These are phyloP conservation scores for Zopfochytrium polystomum DNA, from an alignment of 371 early-diverging fungal genomes.

Conservation along the genomic window DNA sequence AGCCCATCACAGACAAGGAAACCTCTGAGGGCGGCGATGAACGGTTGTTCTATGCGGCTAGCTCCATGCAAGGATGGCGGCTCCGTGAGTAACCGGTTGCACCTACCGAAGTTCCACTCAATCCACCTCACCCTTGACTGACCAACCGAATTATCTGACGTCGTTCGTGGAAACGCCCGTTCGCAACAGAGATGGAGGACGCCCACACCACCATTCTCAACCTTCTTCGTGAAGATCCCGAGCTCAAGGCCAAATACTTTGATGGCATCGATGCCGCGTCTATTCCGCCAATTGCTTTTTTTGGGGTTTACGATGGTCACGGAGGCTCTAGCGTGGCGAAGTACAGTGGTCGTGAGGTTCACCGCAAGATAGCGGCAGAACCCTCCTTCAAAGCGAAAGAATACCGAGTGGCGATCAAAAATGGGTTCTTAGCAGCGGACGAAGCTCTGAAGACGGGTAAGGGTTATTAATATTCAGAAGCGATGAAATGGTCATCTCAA, in stretches of 20 bases:
- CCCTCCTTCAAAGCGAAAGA: constrained; percentile 62
- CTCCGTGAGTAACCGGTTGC: constrained; percentile 68
- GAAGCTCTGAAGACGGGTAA: constrained; percentile 67
- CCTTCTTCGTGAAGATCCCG: constrained; percentile 47
- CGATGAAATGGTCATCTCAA: too few species aligned
- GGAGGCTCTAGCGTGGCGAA: constrained; percentile 83
- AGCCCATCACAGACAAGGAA: constrained; percentile 85
- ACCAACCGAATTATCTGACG: too few species aligned
- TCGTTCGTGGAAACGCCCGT: constrained; percentile 1
- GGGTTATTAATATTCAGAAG: too few species aligned
- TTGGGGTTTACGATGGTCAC: constrained; percentile 96
- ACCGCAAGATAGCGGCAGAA: constrained; percentile 61
- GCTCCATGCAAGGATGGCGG: constrained; percentile 97
- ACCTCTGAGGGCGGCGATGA: constrained; percentile 67
- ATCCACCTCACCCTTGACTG: too few species aligned
- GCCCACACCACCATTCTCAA: constrained; percentile 84
- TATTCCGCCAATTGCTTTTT: constrained; percentile 61
- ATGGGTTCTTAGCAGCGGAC: constrained; percentile 80
- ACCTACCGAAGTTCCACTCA: background rate
- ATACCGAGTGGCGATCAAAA: constrained; percentile 65
- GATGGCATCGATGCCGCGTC: background rate
- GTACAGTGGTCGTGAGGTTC: constrained; percentile 74
- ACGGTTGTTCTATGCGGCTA: constrained; percentile 76
- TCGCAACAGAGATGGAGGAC: constrained; percentile 85
- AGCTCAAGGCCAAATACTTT: background rate